Evolutionary conservation across 225 moss, liverwort and hornwort species (phyloP).

Genomic region (Ulota crispa): DNA sequence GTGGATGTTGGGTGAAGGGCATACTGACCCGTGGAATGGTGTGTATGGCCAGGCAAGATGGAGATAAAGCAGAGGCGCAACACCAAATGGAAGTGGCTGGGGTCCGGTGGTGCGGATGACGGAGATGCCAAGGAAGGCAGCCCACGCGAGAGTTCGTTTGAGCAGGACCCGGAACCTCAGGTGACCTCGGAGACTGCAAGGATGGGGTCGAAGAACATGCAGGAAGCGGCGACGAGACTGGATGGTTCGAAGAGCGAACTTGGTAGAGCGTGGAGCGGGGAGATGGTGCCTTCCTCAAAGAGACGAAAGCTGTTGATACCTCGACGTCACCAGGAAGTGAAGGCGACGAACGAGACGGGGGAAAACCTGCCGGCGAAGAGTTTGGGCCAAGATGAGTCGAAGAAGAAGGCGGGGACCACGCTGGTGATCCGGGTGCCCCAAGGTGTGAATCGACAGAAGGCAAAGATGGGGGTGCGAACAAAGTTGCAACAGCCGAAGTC

Average conservation of each 20-base stretch:
- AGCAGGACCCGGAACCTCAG: constrained; percentile 35
- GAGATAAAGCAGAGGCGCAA: constrained; percentile 54
- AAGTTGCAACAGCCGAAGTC: constrained; percentile 32
- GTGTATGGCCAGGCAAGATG: constrained; percentile 36
- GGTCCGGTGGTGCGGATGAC: constrained; percentile 41
- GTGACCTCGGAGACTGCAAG: constrained; percentile 29
- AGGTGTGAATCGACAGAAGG: constrained; percentile 62
- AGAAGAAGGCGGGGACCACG: constrained; percentile 41
- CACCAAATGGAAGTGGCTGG: constrained; percentile 68
- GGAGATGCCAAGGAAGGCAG: constrained; percentile 53
- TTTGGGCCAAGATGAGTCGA: constrained; percentile 4
- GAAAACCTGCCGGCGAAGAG: constrained; percentile 32
- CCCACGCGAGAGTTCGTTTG: constrained; percentile 5
- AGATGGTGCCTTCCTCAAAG: constrained; percentile 37
- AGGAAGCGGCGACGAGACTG: constrained; percentile 20
- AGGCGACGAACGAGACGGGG: constrained; percentile 42
- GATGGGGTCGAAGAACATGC: constrained; percentile 8
- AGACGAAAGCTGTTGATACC: constrained; percentile 36
- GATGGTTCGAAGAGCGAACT: constrained; percentile 26
- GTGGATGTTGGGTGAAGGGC: not conserved
- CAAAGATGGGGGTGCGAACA: constrained; percentile 58
- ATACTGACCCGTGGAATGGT: not conserved
- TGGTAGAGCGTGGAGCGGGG: constrained; percentile 18
- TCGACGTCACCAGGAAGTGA: constrained; percentile 34
- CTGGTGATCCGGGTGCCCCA: constrained; percentile 65